phyloP scores from a whole-genome alignment of 805 yeast genomes.

The Wickerhamiella parazyma region DNA sequence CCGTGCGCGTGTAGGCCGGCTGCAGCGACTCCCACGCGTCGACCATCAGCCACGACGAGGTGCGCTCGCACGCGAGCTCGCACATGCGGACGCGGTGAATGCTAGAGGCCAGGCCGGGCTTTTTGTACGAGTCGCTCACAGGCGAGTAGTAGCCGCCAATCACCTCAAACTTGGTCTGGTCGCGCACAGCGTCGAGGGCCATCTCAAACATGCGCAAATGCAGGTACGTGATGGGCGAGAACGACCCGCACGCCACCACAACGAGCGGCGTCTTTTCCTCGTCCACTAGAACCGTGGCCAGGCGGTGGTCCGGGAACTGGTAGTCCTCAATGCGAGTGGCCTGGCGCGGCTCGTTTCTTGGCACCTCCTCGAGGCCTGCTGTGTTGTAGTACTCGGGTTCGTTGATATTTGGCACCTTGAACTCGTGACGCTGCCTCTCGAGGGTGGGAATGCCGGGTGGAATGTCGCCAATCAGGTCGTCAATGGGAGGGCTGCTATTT shows the following conservation, averaged over 20 bases:
- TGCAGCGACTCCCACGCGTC: slow-evolving; percentile 98
- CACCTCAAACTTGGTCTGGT: slow-evolving; percentile 86
- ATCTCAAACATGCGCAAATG: slow-evolving; percentile 97
- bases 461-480: slow-evolving; percentile 13
- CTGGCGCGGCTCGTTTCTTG: slow-evolving; percentile 84
- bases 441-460: slow-evolving; percentile 19
- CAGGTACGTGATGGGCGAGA: slow-evolving; percentile 87
- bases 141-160: slow-evolving; percentile 96
- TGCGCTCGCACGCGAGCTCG: slow-evolving; percentile 93
- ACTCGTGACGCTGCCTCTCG: slow-evolving; percentile 4
- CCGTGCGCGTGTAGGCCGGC: slow-evolving; percentile 82
- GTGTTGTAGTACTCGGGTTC: slow-evolving; percentile 30
- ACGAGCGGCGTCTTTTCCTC: slow-evolving; percentile 78
- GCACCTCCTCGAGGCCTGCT: slow-evolving; percentile 94
- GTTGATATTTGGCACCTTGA: slow-evolving; percentile 20
- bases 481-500: neutral
- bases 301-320: slow-evolving; percentile 75
- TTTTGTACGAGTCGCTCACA: slow-evolving; percentile 76
- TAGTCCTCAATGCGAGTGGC: slow-evolving; percentile 58
- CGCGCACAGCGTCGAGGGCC: slow-evolving; percentile 90
- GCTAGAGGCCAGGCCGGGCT: slow-evolving; percentile 83
- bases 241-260: slow-evolving; percentile 94
- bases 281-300: slow-evolving; percentile 55
- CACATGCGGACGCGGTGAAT: slow-evolving; percentile 93
- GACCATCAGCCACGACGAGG: slow-evolving; percentile 95